Base-by-base conservation (phyloP, 257 asterid species). In the Solanum arcanum region DNA sequence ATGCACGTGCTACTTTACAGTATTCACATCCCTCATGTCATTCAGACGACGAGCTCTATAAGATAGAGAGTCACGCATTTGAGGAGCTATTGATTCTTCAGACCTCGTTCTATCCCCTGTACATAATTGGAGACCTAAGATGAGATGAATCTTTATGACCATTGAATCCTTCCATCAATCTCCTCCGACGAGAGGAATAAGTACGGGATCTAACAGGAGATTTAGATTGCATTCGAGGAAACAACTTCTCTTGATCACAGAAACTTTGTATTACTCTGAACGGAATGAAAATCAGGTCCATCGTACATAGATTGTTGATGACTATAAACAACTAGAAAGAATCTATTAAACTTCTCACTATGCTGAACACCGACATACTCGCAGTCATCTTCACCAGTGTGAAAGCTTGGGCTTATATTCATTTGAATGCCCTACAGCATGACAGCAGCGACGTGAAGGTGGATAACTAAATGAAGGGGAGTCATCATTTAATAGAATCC, bases 61-160 rank as follows among this genome's bases (percentile, higher is more conserved):
- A 9, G 94, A 89, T 75, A 98, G 97, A 86, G 98, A 92, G 72
- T 89, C 93, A 25, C 93, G 94, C 89, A 98, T 94, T 90, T 95
- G 89, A 86, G 89, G 75, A 86, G 77, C 92, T 86, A 94, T 90
- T 70, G 16, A 46, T 73, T 93, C 95, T 27, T 96, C 96, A 49
- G 98, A 93, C 84, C 98, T 92, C 91, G 89, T 90, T 91, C 97
- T 91, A 52, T 95, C 94, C 93, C 86, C 94, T 91, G 82, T 91
- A 93, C 85, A 92, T 56, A 52, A 87, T 90, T 21, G 96, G 93
- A 90, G 96, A 90, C 87, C 96, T 91, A 72, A 87, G 93, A 87
- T 94, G 95, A 78, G 87, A 37, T 78, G 88, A 66, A 66, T 93
- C 93, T 25, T 90, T 85, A 88, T 74, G 93, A 74, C 92, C 94